Evolutionary conservation across 169 alveolate genomes (phyloP).

Genomic region (Eimeria necatrix): DNA sequence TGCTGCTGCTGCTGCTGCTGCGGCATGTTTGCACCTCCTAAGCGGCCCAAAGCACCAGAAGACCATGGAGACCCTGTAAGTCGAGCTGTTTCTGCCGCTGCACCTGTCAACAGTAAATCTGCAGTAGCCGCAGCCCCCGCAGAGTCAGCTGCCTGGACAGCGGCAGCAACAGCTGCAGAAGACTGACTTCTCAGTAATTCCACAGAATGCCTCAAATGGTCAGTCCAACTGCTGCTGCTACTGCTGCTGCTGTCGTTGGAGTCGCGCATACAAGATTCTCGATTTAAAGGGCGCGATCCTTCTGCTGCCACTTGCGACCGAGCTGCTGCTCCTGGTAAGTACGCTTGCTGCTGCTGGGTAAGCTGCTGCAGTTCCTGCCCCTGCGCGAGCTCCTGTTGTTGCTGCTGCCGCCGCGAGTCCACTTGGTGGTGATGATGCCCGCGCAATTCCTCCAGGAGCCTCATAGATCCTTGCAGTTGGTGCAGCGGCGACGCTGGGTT

Average conservation of each 20-base stretch:
- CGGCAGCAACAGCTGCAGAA: conserved; percentile 38
- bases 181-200: neutral
- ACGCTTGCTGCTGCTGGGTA: conserved; percentile 24
- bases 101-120: conserved; percentile 43
- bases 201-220: neutral
- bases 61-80: conserved; percentile 5
- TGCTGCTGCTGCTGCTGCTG: conserved; percentile 50
- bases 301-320: neutral
- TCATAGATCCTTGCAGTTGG: neutral
- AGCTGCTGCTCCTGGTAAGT: conserved; percentile 8
- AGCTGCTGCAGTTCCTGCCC: conserved; percentile 48
- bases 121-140: conserved; percentile 60
- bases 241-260: conserved; percentile 14
- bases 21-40: neutral
- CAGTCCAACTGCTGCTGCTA: neutral
- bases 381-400: neutral
- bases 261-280: too few relatives aligned
- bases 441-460: neutral
- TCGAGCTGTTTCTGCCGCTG: conserved; percentile 19
- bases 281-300: too few relatives aligned
- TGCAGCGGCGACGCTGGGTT: neutral
- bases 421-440: neutral
- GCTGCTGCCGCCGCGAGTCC: conserved; percentile 2
- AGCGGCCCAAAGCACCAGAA: neutral
- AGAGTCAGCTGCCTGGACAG: conserved; percentile 27